Evolutionary conservation across 495 filamentous ascomycete species (phyloP), one percentile per base, ranked within the genome.

Genomic region (Neohortaea acidophila): DNA sequence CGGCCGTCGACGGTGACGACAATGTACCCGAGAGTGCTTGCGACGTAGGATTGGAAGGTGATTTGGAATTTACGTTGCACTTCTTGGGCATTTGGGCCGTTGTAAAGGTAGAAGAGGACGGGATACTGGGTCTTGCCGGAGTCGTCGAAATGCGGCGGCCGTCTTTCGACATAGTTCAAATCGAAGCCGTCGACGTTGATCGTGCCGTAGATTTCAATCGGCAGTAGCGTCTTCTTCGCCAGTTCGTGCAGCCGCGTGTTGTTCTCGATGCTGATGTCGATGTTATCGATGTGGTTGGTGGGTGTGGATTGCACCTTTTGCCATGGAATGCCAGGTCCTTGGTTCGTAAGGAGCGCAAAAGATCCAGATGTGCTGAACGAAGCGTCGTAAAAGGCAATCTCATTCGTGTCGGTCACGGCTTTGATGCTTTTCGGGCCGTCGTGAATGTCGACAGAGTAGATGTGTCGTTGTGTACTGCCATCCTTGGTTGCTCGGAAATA

Each of bases 1-100:
- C 89, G 75, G 10, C 81, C 84, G 59, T 97, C 89, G 14, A 97
- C 78, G 0, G 91, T 96, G 22, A 97, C 81, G 27, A 93, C 87
- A 38, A 97, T 68, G 61, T 96, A 96, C n/a, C 83, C 85, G 0
- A 97, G 68, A 18, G 61, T 74, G 3, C 81, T 81, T 21, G 89
- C 83, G 31, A 94, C 59, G 55, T 89, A 96, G 0, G 84, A 70
- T 56, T 96, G 85, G 54, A 86, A 97, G 53, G 94, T 83, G 31
- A 96, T 75, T 1, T 51, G 59, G 58, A 94, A 96, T 35, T 59
- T 71, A 58, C 87, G 86, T 44, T 77, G 62, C 1, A 97, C 89
- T 0, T 65, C 69, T 55, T 97, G 89, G 14, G 84, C 93, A 15
- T 80, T 82, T 0, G 89, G 89, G 4, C 89, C 89, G 22, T 78